Percentiles rank a stretch among this genome's conserved stretches.
Evolutionary conservation across 2,329 filamentous ascomycete species (phyloP).

Genomic region (Talaromyces sp.): DNA sequence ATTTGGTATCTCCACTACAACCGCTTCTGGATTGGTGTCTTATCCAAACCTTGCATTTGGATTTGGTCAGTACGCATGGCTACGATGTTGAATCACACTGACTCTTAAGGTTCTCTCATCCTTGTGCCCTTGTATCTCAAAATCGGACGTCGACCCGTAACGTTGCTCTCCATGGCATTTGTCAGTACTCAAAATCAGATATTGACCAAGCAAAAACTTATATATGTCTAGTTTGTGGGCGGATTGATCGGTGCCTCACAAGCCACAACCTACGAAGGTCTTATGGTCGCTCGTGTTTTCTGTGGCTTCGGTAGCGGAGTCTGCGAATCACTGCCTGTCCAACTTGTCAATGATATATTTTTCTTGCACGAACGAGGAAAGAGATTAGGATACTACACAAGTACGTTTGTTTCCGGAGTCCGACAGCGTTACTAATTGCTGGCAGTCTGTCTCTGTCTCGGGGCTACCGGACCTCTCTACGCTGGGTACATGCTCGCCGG

Average conservation of each 20-base stretch:
- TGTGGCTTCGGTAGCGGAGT: conserved; percentile 45
- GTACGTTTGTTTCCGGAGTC: conserved; percentile 27
- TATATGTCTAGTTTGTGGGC: conserved; percentile 33
- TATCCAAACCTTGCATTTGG: conserved; percentile 62
- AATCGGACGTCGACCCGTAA: conserved; percentile 44
- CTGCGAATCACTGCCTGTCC: conserved; percentile 47
- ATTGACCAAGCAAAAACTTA: neutral
- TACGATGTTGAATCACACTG: neutral
- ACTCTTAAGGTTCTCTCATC: conserved; percentile 45
- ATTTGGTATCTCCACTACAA: conserved; percentile 51
- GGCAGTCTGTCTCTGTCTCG: conserved; percentile 54
- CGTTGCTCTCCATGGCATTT: conserved; percentile 41
- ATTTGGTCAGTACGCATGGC: conserved; percentile 42
- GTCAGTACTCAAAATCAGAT: conserved; percentile 21
- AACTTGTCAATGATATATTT: conserved; percentile 50
- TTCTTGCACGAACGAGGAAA: conserved; percentile 48
- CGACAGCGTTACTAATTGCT: neutral
- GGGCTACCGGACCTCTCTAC: conserved; percentile 55
- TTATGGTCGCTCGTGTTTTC: conserved; percentile 45
- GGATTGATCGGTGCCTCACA: conserved; percentile 44
- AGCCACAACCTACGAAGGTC: conserved; percentile 37
- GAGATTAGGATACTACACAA: conserved; percentile 59
- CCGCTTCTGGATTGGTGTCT: conserved; percentile 55
- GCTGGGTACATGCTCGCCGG: conserved; percentile 61
- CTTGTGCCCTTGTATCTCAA: conserved; percentile 59